These are phyloP conservation scores for Omphalea diandra DNA, from an alignment of 441 rosid species.

Conservation along the genomic window DNA sequence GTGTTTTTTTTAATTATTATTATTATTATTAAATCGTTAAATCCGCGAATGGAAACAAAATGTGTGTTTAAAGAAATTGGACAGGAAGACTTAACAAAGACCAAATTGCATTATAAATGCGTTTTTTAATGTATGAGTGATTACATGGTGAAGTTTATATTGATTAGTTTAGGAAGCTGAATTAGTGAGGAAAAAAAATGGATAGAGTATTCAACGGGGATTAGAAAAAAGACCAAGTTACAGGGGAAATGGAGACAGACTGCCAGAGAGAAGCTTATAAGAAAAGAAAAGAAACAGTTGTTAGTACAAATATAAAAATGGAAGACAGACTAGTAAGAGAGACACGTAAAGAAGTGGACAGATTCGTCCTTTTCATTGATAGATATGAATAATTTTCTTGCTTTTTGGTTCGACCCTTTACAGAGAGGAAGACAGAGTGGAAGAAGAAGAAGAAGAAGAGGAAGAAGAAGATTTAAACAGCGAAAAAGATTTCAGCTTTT, in stretches of 20 bases:
- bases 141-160: neutral
- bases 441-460: slow-evolving; percentile 34
- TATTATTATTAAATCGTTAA: neutral
- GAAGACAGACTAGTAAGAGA: slow-evolving; percentile 10
- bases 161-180: slow-evolving; percentile 11
- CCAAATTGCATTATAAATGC: slow-evolving; percentile 14
- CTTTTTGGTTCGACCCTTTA: slow-evolving; percentile 23
- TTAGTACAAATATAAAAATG: slow-evolving; percentile 1
- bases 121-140: neutral
- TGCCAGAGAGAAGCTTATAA: slow-evolving; percentile 26
- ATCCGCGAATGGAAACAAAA: slow-evolving; percentile 17
- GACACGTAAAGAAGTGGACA: slow-evolving; percentile 27
- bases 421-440: slow-evolving; percentile 47
- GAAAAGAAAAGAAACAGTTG: neutral
- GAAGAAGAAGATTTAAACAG: slow-evolving; percentile 19
- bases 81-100: slow-evolving; percentile 16
- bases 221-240: slow-evolving; percentile 48
- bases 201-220: slow-evolving; percentile 19
- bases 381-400: neutral
- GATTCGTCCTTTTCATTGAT: slow-evolving; percentile 32
- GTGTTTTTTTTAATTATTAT: neutral
- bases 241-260: slow-evolving; percentile 61
- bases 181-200: slow-evolving; percentile 16
- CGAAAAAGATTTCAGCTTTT: slow-evolving; percentile 19
- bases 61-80: slow-evolving; percentile 10